Evolutionary conservation across 2,329 filamentous ascomycete species (phyloP).

Genomic region (Endoconidiophora polonica): DNA sequence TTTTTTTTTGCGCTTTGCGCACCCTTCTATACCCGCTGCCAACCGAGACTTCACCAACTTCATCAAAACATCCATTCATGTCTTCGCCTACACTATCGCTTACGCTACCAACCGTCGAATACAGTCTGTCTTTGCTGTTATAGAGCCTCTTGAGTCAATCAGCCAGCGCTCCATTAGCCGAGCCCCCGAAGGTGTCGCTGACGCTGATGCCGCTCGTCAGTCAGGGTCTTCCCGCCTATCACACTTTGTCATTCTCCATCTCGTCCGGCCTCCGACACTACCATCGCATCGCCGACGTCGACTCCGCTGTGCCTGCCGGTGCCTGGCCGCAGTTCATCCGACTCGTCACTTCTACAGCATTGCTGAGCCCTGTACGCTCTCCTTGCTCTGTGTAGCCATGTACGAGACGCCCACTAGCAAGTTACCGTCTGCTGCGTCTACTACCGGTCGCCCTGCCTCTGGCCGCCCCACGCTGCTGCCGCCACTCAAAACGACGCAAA

Average conservation of each 20-base stretch:
- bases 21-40: constrained; percentile 13
- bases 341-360: not conserved
- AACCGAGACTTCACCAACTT: constrained; percentile 6
- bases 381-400: not conserved
- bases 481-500: not conserved
- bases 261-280: not conserved
- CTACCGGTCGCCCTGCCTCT: constrained; percentile 9
- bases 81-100: too few species aligned
- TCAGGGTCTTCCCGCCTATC: not conserved
- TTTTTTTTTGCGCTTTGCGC: constrained; percentile 7
- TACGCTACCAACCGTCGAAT: too few species aligned
- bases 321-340: too few species aligned
- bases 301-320: too few species aligned
- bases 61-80: not conserved
- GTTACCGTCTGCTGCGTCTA: constrained; percentile 6
- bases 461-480: not conserved
- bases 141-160: not conserved
- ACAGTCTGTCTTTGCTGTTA: too few species aligned
- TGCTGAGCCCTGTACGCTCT: not conserved
- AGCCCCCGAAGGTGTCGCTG: not conserved
- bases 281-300: not conserved
- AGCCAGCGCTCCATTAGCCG: not conserved
- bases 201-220: not conserved
- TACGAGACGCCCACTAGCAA: not conserved
- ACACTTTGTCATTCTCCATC: not conserved